Conservation (phyloP, 129 eudicot genomes). For the Calendula officinalis region DNA sequence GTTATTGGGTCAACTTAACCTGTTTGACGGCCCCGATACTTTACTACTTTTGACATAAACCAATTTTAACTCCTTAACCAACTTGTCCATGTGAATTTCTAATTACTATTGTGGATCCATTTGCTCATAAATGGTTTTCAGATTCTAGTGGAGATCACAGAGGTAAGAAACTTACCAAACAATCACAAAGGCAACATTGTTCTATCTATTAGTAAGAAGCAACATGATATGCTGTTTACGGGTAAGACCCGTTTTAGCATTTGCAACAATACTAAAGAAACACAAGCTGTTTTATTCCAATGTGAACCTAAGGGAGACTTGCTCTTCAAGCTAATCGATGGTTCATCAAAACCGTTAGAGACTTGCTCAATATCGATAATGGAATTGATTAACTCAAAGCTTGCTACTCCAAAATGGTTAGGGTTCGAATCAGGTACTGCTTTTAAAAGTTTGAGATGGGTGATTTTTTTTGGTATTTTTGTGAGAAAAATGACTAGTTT, state of each 20-base stretch:
- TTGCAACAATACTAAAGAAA: conserved; percentile 6
- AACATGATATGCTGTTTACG: conserved; percentile 21
- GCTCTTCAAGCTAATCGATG: conserved; percentile 23
- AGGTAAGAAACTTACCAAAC: conserved; percentile 19
- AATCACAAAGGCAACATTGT: conserved; percentile 22
- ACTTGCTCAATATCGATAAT: conserved; percentile 21
- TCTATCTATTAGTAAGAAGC: conserved; percentile 26
- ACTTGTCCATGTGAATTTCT: background rate
- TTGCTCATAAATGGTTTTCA: conserved; percentile 3
- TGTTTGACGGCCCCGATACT: background rate
- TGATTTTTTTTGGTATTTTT: background rate
- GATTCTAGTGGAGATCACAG: conserved; percentile 33
- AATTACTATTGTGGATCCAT: background rate
- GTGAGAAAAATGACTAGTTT: background rate
- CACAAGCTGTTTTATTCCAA: conserved; percentile 28
- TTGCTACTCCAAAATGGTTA: conserved; percentile 19
- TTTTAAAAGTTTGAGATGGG: background rate
- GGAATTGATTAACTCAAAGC: conserved; percentile 11
- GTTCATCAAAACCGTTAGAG: conserved; percentile 14
- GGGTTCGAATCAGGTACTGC: conserved; percentile 23
- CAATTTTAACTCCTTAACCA: background rate
- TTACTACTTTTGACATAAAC: background rate
- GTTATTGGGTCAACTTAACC: background rate
- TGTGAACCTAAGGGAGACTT: conserved; percentile 34
- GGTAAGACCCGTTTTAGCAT: conserved; percentile 9